Evolutionary conservation across 768 basidiomycete species (phyloP).

Genomic region (Mycena vitilis): DNA sequence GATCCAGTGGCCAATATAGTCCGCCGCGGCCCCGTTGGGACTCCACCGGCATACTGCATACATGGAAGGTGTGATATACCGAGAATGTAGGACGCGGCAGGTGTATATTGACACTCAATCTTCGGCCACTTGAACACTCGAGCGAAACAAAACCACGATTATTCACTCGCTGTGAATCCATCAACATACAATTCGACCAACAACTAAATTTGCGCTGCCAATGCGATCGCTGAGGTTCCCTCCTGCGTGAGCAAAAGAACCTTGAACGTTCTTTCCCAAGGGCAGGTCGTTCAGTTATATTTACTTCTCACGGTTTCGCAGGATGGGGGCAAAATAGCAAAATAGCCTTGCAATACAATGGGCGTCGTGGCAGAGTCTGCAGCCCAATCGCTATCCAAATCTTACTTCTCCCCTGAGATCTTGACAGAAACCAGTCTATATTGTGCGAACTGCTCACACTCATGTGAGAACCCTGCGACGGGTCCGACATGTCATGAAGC

Average conservation of each 20-base stretch:
- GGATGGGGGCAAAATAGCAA: not conserved
- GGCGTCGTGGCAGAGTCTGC: conserved; percentile 5
- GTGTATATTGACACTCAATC: no score
- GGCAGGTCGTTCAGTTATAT: not conserved
- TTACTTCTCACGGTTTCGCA: not conserved
- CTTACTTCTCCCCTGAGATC: conserved; percentile 6
- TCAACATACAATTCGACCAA: no score
- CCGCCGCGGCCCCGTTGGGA: no score
- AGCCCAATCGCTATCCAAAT: conserved; percentile 3
- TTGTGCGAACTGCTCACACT: conserved; percentile 1
- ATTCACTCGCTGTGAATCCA: no score
- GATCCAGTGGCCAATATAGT: no score
- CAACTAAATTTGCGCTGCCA: conserved; percentile 2
- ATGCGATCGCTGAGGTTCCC: not conserved
- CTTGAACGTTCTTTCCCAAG: conserved; percentile 5
- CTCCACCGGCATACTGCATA: no score
- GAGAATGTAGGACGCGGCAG: no score
- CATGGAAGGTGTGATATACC: not conserved
- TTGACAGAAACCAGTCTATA: not conserved
- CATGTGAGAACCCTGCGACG: conserved; percentile 4
- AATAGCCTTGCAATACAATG: conserved; percentile 4
- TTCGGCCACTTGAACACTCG: no score
- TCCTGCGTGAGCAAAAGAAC: conserved; percentile 4
- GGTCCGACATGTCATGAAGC: not conserved
- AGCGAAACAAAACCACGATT: not conserved